Evolutionary conservation across 2,329 filamentous ascomycete species (phyloP).

Genomic region (Exophiala mesophila): DNA sequence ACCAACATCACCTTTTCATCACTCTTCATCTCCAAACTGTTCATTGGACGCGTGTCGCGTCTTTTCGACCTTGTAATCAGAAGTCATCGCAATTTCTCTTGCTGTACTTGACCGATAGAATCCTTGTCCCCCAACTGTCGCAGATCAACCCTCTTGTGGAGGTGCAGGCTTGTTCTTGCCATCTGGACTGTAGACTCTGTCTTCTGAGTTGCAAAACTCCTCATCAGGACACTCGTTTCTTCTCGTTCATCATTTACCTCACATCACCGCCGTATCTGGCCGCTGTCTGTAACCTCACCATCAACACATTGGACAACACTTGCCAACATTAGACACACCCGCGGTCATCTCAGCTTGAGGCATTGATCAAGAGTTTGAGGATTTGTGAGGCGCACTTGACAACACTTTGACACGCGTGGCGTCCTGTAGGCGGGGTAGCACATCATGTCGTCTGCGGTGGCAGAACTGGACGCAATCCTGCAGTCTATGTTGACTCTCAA

Average conservation of each 20-base stretch:
- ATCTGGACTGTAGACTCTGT: constrained; percentile 1
- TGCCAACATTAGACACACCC: no score
- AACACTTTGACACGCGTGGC: no score
- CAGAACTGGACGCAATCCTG: constrained; percentile 83
- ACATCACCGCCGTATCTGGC: neutral
- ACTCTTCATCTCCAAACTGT: neutral
- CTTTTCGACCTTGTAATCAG: neutral
- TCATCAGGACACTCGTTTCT: neutral
- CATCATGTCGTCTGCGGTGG: constrained; percentile 75
- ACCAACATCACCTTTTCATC: constrained; percentile 2
- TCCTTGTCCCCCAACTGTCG: neutral
- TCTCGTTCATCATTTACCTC: neutral
- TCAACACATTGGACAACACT: neutral
- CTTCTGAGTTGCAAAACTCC: neutral
- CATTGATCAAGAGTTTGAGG: no score
- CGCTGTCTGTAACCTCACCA: neutral
- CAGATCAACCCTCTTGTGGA: neutral
- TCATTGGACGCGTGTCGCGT: neutral
- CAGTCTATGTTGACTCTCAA: constrained; percentile 89
- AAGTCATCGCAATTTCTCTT: neutral
- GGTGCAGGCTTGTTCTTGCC: neutral
- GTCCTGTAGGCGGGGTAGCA: no score
- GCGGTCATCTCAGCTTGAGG: no score
- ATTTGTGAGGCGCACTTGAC: no score
- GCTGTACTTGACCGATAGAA: constrained; percentile 5